Conservation (phyloP, 495 filamentous ascomycete species). For the Jackrogersella multiformis region DNA sequence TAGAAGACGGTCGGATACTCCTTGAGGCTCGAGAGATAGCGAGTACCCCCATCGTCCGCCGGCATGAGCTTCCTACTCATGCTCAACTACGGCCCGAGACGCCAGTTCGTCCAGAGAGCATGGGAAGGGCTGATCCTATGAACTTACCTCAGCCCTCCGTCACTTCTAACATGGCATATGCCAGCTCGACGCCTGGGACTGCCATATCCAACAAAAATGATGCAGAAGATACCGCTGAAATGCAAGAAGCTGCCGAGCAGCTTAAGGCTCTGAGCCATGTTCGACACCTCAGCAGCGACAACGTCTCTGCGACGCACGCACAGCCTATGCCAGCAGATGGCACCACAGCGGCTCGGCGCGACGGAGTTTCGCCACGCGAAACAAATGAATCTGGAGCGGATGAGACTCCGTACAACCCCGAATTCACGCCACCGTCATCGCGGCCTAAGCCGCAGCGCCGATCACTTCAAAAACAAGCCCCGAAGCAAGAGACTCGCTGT, state of each 20-base stretch:
- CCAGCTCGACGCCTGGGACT: constrained; percentile 34
- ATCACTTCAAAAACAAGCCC: constrained; percentile 59
- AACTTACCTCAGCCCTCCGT: constrained; percentile 31
- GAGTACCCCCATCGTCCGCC: constrained; percentile 43
- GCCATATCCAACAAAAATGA: constrained; percentile 54
- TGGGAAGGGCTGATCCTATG: constrained; percentile 37
- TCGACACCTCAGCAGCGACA: constrained; percentile 57
- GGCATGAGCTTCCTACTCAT: constrained; percentile 40
- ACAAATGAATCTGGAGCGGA: constrained; percentile 51
- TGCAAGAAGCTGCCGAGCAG: constrained; percentile 67
- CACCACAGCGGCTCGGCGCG: constrained; percentile 38
- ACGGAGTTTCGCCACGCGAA: constrained; percentile 57
- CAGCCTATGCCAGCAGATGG: constrained; percentile 29
- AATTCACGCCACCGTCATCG: constrained; percentile 54
- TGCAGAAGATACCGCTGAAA: constrained; percentile 65
- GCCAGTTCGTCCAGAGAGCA: constrained; percentile 43
- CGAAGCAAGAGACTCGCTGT: constrained; percentile 65
- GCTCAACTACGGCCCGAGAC: constrained; percentile 47
- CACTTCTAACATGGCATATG: constrained; percentile 33
- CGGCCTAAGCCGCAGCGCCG: constrained; percentile 55
- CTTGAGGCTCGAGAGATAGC: constrained; percentile 54
- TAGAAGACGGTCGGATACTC: constrained; percentile 60
- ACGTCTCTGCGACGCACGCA: constrained; percentile 37
- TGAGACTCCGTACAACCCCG: constrained; percentile 48
- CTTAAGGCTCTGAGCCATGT: constrained; percentile 67